Evolutionary conservation across 2,329 filamentous ascomycete species (phyloP), one percentile per base, ranked within the genome.

Genomic region (Setomelanomma holmii): DNA sequence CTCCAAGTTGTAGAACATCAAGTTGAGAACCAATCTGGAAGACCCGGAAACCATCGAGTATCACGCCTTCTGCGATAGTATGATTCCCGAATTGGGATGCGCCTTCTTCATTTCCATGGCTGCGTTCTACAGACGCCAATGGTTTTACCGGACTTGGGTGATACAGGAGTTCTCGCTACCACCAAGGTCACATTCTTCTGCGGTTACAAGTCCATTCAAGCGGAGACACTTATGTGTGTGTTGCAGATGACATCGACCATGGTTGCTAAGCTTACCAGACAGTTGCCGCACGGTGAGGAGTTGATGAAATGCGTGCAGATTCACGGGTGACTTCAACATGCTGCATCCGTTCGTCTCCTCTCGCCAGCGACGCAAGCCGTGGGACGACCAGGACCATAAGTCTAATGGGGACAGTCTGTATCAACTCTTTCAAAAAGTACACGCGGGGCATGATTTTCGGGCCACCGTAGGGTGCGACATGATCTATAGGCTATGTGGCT

Each of bases 181-280:
- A 2, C 41, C 41, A 22, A 33, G 21, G 41, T 34, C 7, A 43
- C 16, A 34, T 21, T 43, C n/a, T 14, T 43, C 12, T 43, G 22
- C 24, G 41, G 41, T 7, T 33, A 23, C 23, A 43, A 34, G 20
- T 19, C 23, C 4, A 43, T 43, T 5, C 17, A 43, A 10, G 41
- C 24, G 10, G 41, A 43, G 19, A 43, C 41, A 19, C 41, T 43
- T 17, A 43, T 43, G 41, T 43, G 41, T n/a, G 41, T 43, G 7
- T 21, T 43, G 14, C 41, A 43, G 16, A 43, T 34, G 17, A 43
- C 16, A 34, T 23, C 22, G 5, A 34, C 41, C 16, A 43, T 43
- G 23, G 24, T n/a, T 16, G 1, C 27, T 24, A 43, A 43, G 11
- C 27, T 43, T 17, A 43, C 30, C 23, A 20, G 12, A 21, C 5